Base-by-base conservation (phyloP, 805 yeast species). In the Candida nanaspora region DNA sequence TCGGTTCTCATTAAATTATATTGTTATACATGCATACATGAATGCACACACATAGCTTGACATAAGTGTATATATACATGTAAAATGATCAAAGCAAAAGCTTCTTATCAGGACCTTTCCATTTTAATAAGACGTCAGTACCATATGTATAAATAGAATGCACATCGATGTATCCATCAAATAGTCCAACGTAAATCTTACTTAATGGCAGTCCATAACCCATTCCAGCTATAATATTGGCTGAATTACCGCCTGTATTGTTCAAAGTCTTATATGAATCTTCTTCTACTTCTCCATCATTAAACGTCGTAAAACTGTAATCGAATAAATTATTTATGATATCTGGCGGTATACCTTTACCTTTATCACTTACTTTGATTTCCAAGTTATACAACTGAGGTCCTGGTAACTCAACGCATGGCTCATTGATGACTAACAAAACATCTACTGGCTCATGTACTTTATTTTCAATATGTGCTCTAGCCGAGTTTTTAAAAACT, bases 191-290 rank as follows among this genome's bases (percentile, higher is more conserved):
- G 51, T 84, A 84, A 0, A 86, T 82, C 50, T 77, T 66, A 45
- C 89, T 84, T 46, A 91, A 65, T 6, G 98, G 98, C 41, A 91
- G 62, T 0, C 98, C 98, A 56, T 87, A 91, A 0, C 98, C 98
- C 85, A 93, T 84, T 0, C 98, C 98, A 0, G 97, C 96, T 28
- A 91, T 78, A 8, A 73, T 66, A 51, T 74, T 74, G 8, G 59
- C 57, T 30, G 50, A 74, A 19, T 72, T 70, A 35, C 70, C 68
- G 1, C 85, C 82, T 2, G 82, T 80, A 23, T 75, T 75, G 51
- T 83, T 82, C 41, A 80, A 61, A 0, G 85, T 78, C 51, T 74
- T 73, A 51, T 72, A 74, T 31, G 76, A 68, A 13, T 75, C 83
- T 4, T 78, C 79, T 43, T 77, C 82, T 18, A 70, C 68, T 1